Base-by-base conservation (phyloP, 257 asterid species). In the Verbascum thapsus region DNA sequence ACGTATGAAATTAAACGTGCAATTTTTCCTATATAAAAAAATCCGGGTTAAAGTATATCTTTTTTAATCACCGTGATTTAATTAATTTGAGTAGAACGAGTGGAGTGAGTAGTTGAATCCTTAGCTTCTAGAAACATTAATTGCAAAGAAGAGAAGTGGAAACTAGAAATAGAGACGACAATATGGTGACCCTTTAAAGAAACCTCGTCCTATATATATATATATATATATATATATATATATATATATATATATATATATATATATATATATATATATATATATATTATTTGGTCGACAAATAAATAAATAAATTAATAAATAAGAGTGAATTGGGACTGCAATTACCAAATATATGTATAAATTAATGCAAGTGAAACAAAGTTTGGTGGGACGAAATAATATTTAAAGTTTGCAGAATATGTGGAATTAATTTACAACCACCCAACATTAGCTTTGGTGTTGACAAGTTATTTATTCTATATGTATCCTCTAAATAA, bases 51-150 rank as follows among this genome's bases (percentile, higher is more conserved):
- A 2, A 20, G 18, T 51, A 52, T 43, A 53, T 6, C 65, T 53
- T n/a, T 15, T 20, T 20, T n/a, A 22, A 26, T n/a, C 58, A n/a
- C 9, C 22, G 42, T 40, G 51, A 17, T 38, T 58, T 20, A 18
- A 7, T 10, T 17, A 57, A 32, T 34, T 55, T 19, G 58, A 42
- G 10, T 41, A 32, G 13, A 50, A 41, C 5, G 7, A 57, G 66
- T 64, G 76, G 76, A 71, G 71, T 58, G 61, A 57, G 78, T 63
- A 18, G 69, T 55, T 56, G 65, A 38, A 43, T 3, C 48, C 69
- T n/a, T n/a, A n/a, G n/a, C n/a, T 73, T 73, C 71, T 73, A 68
- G 78, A 73, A 68, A 23, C 78, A 62, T 48, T 54, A 45, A 55
- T 32, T 20, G 30, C 15, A 34, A 61, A 30, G 8, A 44, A 47